phyloP scores from a whole-genome alignment of 1,284 basidiomycete genomes.

The Hemileia vastatrix region DNA sequence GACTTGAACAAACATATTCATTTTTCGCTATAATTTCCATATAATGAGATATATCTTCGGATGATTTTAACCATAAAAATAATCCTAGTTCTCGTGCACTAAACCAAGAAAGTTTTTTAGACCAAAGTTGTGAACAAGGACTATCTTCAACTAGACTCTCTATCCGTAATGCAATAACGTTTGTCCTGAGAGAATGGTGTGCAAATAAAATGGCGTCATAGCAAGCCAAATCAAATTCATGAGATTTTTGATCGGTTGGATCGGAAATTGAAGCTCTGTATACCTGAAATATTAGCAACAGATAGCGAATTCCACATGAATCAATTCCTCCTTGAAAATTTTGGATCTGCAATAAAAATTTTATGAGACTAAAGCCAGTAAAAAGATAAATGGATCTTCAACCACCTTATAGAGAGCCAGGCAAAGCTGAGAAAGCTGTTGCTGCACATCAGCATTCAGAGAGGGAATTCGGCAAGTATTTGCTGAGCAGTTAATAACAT shows the following conservation, averaged over 20 bases:
- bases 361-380: background rate
- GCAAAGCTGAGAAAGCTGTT: background rate
- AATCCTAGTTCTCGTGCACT: constrained; percentile 77
- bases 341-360: background rate
- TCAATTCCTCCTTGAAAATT: constrained; percentile 7
- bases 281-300: constrained; percentile 13
- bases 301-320: constrained; percentile 10
- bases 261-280: background rate
- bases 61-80: constrained; percentile 73
- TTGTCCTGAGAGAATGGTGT: constrained; percentile 7
- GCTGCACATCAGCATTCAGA: constrained; percentile 8
- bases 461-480: constrained; percentile 2
- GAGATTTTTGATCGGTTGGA: background rate
- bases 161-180: constrained; percentile 1
- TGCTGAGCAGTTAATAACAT: background rate
- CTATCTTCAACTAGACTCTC: background rate
- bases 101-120: constrained; percentile 52
- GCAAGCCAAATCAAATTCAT: constrained; percentile 5
- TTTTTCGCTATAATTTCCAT: constrained; percentile 86
- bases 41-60: constrained; percentile 62
- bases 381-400: background rate
- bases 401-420: constrained; percentile 12
- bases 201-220: constrained; percentile 9
- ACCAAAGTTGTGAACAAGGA: background rate
- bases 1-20: constrained; percentile 76